Base-by-base conservation (phyloP, 345 rosid species). In the Gynandropsis gynandra region DNA sequence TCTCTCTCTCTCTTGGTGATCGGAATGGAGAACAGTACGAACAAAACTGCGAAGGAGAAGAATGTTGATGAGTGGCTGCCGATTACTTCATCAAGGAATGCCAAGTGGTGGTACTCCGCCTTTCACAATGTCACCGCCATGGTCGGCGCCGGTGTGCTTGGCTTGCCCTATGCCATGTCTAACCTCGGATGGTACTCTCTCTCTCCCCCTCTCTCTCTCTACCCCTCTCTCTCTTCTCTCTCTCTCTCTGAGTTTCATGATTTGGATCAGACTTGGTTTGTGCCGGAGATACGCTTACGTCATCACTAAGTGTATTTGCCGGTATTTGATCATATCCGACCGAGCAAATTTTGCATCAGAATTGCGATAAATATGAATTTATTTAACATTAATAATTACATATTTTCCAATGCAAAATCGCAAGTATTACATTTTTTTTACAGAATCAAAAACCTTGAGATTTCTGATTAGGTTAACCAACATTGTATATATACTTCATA, bases 61-160 rank as follows among this genome's bases (percentile, higher is more conserved):
- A 50, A 27, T 2, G 54, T 80, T 5, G 73, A 80, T 27, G 75
- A 76, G 14, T 78, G 86, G 87, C 72, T 83, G 44, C 85, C 87
- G 4, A 59, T 83, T 63, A 80, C 93, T 16, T 72, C 72, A 6
- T 80, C 85, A 0, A 50, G 87, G 52, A 65, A 54, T 33, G 93
- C 78, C 3, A 83, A 76, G 24, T 83, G 87, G 83, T 78, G 85
- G 85, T 72, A 74, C 56, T 72, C 93, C 5, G 76, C 77, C 16
- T 80, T 78, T 55, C 85, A 76, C 58, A 83, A 80, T 69, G 85
- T 80, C 64, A 83, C 85, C 0, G 86, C 87, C 66, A 77, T 80
- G 92, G 87, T 83, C 12, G 90, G 90, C 17, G 82, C 84, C 7
- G 85, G 87, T 5, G 79, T 80, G 13, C 65, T 80, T 37, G 77